Evolutionary conservation across 768 basidiomycete species (phyloP).

Genomic region (Kwoniella mangroviensis): DNA sequence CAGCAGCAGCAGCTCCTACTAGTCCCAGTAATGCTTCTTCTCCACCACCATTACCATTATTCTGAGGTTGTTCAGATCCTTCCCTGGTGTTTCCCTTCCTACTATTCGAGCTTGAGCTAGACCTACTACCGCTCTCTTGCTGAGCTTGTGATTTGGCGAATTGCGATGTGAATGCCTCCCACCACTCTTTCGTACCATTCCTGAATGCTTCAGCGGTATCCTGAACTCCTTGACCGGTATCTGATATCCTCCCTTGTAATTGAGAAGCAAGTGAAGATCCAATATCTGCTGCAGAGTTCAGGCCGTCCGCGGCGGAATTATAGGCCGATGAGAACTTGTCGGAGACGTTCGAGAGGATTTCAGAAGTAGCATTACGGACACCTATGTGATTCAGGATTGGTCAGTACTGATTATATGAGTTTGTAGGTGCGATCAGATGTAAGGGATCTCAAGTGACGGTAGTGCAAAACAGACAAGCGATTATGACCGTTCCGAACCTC

Average conservation of each 20-base stretch:
- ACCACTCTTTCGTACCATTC: conserved; percentile 53
- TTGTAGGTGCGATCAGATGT: no score
- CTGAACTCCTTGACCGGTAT: conserved; percentile 32
- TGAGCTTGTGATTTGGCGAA: conserved; percentile 25
- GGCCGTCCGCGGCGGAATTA: conserved; percentile 35
- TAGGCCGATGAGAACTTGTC: conserved; percentile 43
- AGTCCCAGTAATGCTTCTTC: conserved; percentile 45
- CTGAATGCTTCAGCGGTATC: conserved; percentile 42
- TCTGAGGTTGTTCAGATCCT: conserved; percentile 45
- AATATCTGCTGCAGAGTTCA: conserved; percentile 58
- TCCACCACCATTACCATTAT: conserved; percentile 29
- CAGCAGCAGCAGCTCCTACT: conserved; percentile 41
- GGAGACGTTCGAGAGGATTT: conserved; percentile 66
- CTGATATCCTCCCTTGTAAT: conserved; percentile 62
- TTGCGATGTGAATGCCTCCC: conserved; percentile 48
- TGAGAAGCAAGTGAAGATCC: conserved; percentile 78
- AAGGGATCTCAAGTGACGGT: no score
- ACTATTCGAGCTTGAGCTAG: background rate
- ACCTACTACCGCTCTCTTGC: background rate
- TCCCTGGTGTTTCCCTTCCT: conserved; percentile 43
- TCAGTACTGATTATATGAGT: no score
- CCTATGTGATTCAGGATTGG: conserved; percentile 26
- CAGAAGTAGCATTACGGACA: conserved; percentile 73
- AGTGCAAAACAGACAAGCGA: no score
- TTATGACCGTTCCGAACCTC: no score